phyloP scores from a whole-genome alignment of 768 basidiomycete species.

The Calocera viscosa region DNA sequence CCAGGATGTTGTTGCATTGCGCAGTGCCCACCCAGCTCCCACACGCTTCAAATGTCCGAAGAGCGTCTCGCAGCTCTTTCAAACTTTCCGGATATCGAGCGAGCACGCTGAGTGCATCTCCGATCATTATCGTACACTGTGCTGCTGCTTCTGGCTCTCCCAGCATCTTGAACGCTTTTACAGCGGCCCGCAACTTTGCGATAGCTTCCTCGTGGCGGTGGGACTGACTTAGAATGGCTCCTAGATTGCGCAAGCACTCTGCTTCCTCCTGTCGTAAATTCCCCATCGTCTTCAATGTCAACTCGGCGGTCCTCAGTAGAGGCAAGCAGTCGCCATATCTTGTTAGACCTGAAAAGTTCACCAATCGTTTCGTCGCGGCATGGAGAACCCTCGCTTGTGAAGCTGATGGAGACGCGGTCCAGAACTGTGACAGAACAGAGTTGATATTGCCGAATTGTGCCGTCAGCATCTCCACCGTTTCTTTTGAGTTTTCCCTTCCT shows the following conservation, averaged over 20 bases:
- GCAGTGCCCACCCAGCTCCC: neutral
- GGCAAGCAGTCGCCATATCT: too few species aligned
- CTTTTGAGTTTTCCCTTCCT: too few species aligned
- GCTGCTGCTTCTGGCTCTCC: neutral
- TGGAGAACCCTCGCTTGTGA: too few species aligned
- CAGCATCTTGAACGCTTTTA: neutral
- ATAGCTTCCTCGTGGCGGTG: neutral
- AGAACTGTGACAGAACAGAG: neutral
- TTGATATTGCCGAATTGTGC: neutral
- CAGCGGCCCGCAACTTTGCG: neutral
- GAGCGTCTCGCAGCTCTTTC: neutral
- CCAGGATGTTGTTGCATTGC: neutral
- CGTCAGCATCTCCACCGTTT: too few species aligned
- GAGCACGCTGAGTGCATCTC: neutral
- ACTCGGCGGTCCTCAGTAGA: too few species aligned
- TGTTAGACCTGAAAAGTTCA: too few species aligned
- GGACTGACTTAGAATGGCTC: too few species aligned
- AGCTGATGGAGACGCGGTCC: too few species aligned
- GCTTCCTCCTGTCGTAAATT: too few species aligned
- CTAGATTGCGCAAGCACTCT: too few species aligned
- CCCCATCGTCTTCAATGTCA: too few species aligned
- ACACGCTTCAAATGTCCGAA: neutral
- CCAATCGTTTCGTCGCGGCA: too few species aligned
- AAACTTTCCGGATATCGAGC: neutral
- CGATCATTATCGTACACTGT: neutral